Conservation (phyloP, 306 rosid species). For the Oemleria cerasiformis region DNA sequence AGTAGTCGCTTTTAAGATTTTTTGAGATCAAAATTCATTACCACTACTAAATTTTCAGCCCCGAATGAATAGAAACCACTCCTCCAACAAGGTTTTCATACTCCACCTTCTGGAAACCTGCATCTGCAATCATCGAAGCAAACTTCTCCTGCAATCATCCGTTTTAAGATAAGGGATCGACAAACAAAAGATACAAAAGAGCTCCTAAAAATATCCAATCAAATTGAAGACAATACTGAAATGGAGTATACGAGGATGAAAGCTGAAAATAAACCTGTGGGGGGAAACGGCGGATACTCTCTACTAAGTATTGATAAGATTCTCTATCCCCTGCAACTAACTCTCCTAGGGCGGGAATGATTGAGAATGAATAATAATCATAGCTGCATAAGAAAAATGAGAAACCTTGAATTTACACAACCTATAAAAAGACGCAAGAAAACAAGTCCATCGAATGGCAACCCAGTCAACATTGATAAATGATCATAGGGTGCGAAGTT, state of each 20-base stretch:
- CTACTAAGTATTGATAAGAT: constrained; percentile 95
- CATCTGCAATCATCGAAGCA: constrained; percentile 79
- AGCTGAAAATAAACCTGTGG: constrained; percentile 56
- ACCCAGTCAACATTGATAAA: neutral
- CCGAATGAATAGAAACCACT: constrained; percentile 90
- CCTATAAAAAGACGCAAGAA: neutral
- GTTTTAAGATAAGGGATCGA: constrained; percentile 2
- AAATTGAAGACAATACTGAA: constrained; percentile 10
- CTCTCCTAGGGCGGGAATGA: constrained; percentile 78
- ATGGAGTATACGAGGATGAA: neutral
- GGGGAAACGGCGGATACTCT: constrained; percentile 87
- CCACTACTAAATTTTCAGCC: constrained; percentile 54
- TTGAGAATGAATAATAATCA: constrained; percentile 69
- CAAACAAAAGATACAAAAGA: neutral
- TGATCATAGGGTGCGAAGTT: neutral
- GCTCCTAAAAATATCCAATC: neutral
- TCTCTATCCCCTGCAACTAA: constrained; percentile 74
- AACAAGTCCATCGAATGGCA: neutral
- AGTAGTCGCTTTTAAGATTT: neutral
- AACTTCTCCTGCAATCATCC: constrained; percentile 63
- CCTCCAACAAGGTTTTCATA: constrained; percentile 92
- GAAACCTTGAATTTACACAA: neutral
- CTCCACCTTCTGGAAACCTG: constrained; percentile 87
- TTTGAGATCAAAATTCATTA: neutral
- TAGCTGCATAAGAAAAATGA: constrained; percentile 51